Conservation (phyloP, 306 rosid genomes). For the Fragaria nilgerrensis region DNA sequence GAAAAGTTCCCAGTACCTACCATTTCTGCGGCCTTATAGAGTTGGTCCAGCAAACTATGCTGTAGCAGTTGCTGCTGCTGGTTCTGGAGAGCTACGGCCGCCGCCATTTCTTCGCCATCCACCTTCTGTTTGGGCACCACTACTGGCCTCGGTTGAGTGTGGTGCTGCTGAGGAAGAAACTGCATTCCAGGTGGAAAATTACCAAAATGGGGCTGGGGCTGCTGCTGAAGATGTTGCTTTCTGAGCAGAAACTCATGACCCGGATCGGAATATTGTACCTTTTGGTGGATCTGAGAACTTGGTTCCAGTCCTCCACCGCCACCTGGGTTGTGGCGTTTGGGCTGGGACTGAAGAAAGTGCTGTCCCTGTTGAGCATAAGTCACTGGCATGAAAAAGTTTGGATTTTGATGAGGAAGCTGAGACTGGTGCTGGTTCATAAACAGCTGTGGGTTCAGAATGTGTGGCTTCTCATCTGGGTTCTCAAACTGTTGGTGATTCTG, state of each 20-base stretch:
- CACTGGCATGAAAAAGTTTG: conserved; percentile 34
- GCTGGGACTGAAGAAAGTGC: conserved; percentile 29
- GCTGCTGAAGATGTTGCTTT: conserved; percentile 20
- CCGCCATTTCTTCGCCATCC: conserved; percentile 28
- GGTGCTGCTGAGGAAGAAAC: conserved; percentile 37
- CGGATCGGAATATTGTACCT: conserved; percentile 32
- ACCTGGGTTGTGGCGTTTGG: conserved; percentile 41
- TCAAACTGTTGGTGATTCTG: conserved; percentile 22
- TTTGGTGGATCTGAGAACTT: conserved; percentile 33
- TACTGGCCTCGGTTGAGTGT: conserved; percentile 28
- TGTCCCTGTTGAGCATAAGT: conserved; percentile 29
- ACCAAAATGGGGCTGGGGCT: conserved; percentile 28
- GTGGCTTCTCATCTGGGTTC: conserved; percentile 38
- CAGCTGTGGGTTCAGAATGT: conserved; percentile 33
- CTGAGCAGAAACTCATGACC: conserved; percentile 31
- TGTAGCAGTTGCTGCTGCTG: conserved; percentile 30
- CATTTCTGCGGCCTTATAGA: conserved; percentile 49
- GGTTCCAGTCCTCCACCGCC: conserved; percentile 16
- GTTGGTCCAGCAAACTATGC: conserved; percentile 43
- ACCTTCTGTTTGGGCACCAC: conserved; percentile 32
- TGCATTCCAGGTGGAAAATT: conserved; percentile 34
- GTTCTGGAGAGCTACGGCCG: not conserved
- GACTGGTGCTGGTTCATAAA: conserved; percentile 25
- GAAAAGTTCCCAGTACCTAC: conserved; percentile 40
- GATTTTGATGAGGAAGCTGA: conserved; percentile 32